A percentile compares a stretch with the other conserved stretches of the same genome.
These are phyloP conservation scores for Hansenula sp. DNA, from an alignment of 1,139 yeast species.

Conservation along the genomic window DNA sequence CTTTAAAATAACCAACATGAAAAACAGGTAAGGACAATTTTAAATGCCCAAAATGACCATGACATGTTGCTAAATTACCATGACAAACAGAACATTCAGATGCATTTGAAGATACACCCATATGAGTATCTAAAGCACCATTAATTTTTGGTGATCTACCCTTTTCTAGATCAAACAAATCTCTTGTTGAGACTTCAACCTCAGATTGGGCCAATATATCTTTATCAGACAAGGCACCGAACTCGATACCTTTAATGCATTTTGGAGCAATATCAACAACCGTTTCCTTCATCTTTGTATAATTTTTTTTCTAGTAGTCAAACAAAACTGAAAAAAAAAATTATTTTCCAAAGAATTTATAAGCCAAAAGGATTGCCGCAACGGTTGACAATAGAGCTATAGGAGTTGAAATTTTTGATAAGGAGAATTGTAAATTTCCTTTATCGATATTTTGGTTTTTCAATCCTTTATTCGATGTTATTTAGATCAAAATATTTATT, in stretches of 20 bases:
- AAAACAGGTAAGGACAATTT: slow-evolving; percentile 92
- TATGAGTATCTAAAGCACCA: slow-evolving; percentile 88
- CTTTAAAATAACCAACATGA: slow-evolving; percentile 95
- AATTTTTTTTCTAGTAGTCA: not conserved
- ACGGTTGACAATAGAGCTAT: slow-evolving; percentile 2
- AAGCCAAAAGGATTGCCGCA: slow-evolving; percentile 5
- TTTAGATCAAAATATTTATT: not conserved
- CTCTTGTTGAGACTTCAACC: slow-evolving; percentile 89
- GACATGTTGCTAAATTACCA: slow-evolving; percentile 90
- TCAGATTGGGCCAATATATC: slow-evolving; percentile 93
- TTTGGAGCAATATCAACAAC: slow-evolving; percentile 78
- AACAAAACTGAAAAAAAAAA: too few species aligned
- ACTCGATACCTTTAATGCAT: slow-evolving; percentile 85
- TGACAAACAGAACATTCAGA: slow-evolving; percentile 87
- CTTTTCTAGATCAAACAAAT: slow-evolving; percentile 82
- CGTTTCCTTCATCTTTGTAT: slow-evolving; percentile 29
- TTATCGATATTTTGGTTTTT: not conserved
- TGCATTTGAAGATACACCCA: slow-evolving; percentile 91
- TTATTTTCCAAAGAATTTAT: slow-evolving; percentile 1
- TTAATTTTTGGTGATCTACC: slow-evolving; percentile 75
- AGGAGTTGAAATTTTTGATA: not conserved
- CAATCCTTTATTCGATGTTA: too few species aligned
- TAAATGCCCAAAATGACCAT: slow-evolving; percentile 97
- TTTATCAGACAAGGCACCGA: slow-evolving; percentile 85
- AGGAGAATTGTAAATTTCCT: not conserved